Evolutionary conservation across 2,329 filamentous ascomycete species (phyloP), one percentile per base, ranked within the genome.

Genomic region (Penicillium hordei): DNA sequence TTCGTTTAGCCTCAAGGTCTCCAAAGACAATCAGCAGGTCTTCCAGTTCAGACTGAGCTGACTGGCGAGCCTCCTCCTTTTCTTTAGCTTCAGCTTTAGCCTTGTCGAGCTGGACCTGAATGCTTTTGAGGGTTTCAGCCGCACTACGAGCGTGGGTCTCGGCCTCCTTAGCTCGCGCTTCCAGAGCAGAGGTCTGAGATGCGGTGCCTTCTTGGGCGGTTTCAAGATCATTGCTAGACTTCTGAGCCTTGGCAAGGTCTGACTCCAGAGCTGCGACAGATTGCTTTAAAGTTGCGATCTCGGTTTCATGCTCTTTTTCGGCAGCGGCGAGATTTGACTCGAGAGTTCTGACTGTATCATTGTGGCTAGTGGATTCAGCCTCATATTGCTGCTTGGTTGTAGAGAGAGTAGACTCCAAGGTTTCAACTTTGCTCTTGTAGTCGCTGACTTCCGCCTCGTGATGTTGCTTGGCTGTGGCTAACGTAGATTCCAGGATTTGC

Each of bases 11-110:
- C 73, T 94, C 90, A 19, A 92, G 70, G 69, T 94, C 90, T 15
- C 85, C 86, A 73, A 93, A 91, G 5, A 94, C 87, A 78, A 93
- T 89, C 36, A 94, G 77, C 53, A 93, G 79, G 72, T 94, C 90
- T 65, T 94, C 90, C 45, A 93, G 79, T 72, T 94, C 90, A 3
- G 84, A 81, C 70, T 93, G 90, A 5, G 83, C 82, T 1, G 82
- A 76, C 60, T 85, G 81, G 55, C 83, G 86, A 57, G 88, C 86
- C 59, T 85, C 82, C 64, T 87, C 84, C 60, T 84, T 87, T 62
- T 82, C 76, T 63, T 68, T 68, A 9, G 60, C 66, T 42, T 74
- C 71, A 2, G 60, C 58, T 31, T 73, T 65, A n/a, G 65, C 66
- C 62, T 72, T 74, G 34, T 70, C 66, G 25, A 75, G 61, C 25